Evolutionary conservation across 306 rosid species (phyloP), one percentile per base, ranked within the genome.

Genomic region (Trichosanthes truncata): DNA sequence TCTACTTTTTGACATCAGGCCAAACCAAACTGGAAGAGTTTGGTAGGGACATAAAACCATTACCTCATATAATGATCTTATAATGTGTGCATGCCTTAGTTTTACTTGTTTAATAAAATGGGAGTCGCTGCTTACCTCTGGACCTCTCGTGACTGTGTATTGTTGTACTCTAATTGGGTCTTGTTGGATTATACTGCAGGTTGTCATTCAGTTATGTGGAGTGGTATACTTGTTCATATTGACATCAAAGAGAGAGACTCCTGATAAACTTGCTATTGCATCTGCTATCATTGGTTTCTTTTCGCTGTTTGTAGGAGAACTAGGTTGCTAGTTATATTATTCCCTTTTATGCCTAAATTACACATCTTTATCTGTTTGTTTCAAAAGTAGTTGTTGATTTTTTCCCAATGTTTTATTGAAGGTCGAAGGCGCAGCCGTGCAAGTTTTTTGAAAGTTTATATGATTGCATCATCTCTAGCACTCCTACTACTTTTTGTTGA

Each of bases 401-500:
- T 73, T 46, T 26, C 4, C 23, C 20, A 38, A 20, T 77, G 76
- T 87, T 83, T 80, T 85, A 71, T 57, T 62, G 74, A 82, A 93
- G 96, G 98, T 82, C 87, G 90, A 82, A 90, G 91, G 82, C 93
- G 85, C 45, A 92, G 96, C 79, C 84, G 88, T 52, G 73, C 82
- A 9, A 79, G 84, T 80, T 83, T 89, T 65, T 81, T 94, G 86
- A 87, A 86, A 83, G 62, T 87, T 59, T 89, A 90, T 86, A 77
- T 88, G 29, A 61, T 82, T 74, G 85, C 81, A 53, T 89, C 97
- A 55, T 79, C 87, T 38, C 9, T 86, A 17, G 74, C 85, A 9
- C 40, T 79, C 76, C 75, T 89, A 69, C 82, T 87, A 73, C 81
- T 86, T 81, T 29, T 61, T 81, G 83, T 77, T 66, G 81, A 81